phyloP scores from a whole-genome alignment of 371 early-diverging fungal species.

The Fennellomyces sp. region DNA sequence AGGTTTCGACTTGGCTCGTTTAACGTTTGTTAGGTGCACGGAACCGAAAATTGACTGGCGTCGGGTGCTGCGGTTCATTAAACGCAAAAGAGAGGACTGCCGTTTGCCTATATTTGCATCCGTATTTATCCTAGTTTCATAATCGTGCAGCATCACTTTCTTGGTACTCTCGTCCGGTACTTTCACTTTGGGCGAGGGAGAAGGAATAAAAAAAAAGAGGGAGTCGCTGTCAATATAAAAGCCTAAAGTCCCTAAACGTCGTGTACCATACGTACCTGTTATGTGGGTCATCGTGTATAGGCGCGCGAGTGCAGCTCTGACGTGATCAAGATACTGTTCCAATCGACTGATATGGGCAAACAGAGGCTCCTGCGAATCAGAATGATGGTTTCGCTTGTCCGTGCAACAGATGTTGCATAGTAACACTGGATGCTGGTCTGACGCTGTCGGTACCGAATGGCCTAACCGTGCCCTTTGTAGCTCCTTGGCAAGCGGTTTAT shows the following conservation, averaged over 20 bases:
- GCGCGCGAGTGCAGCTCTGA: conserved; percentile 76
- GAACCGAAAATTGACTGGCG: conserved; percentile 7
- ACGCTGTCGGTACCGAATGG: conserved; percentile 6
- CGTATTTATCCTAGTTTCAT: conserved; percentile 14
- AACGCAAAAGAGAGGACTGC: conserved; percentile 14
- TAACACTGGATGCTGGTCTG: conserved; percentile 46
- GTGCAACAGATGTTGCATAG: conserved; percentile 33
- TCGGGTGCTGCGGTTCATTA: conserved; percentile 12
- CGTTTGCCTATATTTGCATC: conserved; percentile 5
- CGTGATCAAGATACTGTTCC: conserved; percentile 81
- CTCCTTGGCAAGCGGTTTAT: conserved; percentile 43
- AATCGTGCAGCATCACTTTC: conserved; percentile 13
- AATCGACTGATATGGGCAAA: conserved; percentile 32
- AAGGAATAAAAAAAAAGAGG: background rate
- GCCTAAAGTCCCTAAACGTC: no score
- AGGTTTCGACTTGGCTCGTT: conserved; percentile 10
- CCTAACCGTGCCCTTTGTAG: conserved; percentile 56
- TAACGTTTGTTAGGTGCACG: conserved; percentile 3
- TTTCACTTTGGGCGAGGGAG: background rate
- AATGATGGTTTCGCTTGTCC: conserved; percentile 5
- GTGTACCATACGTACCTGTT: no score
- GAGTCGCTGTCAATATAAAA: background rate
- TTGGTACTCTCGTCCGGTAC: conserved; percentile 1
- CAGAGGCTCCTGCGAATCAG: no score
- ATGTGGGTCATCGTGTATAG: conserved; percentile 64